phyloP scores from a whole-genome alignment of 164 flowering plant species.

The Akebia trifoliata region DNA sequence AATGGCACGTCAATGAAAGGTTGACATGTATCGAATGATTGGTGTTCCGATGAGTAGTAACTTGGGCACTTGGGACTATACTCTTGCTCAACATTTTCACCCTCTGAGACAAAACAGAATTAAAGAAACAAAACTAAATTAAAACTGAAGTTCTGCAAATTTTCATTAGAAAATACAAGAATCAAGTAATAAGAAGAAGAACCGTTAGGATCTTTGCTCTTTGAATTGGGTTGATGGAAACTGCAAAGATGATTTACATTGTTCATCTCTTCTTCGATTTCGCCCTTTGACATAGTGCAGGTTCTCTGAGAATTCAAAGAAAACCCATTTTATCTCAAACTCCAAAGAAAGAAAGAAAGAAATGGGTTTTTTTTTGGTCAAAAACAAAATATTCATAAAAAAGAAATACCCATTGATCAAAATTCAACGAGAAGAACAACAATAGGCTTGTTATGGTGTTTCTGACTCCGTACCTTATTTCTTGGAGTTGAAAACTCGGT shows the following conservation, averaged over 20 bases:
- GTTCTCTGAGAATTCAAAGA: background rate
- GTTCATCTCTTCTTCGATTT: constrained; percentile 7
- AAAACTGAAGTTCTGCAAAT: background rate
- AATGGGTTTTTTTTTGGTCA: too few species aligned
- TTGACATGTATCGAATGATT: constrained; percentile 4
- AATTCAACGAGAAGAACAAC: background rate
- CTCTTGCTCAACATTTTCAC: constrained; percentile 2
- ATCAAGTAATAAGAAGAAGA: background rate
- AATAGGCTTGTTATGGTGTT: too few species aligned
- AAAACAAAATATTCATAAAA: background rate
- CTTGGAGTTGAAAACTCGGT: constrained; percentile 6
- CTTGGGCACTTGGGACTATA: constrained; percentile 1
- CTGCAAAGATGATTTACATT: background rate
- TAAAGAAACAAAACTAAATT: background rate
- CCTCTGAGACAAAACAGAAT: background rate
- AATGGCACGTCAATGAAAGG: constrained; percentile 4
- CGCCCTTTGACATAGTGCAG: background rate
- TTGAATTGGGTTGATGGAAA: background rate
- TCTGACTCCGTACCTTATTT: constrained; percentile 10
- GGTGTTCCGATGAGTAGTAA: background rate
- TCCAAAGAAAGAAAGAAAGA: too few species aligned
- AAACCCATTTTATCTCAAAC: background rate
- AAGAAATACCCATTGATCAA: background rate
- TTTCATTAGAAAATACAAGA: background rate
- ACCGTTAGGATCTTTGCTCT: background rate